Evolutionary conservation across 2,329 filamentous ascomycete genomes (phyloP).

Genomic region (Cordyceps farinosa): DNA sequence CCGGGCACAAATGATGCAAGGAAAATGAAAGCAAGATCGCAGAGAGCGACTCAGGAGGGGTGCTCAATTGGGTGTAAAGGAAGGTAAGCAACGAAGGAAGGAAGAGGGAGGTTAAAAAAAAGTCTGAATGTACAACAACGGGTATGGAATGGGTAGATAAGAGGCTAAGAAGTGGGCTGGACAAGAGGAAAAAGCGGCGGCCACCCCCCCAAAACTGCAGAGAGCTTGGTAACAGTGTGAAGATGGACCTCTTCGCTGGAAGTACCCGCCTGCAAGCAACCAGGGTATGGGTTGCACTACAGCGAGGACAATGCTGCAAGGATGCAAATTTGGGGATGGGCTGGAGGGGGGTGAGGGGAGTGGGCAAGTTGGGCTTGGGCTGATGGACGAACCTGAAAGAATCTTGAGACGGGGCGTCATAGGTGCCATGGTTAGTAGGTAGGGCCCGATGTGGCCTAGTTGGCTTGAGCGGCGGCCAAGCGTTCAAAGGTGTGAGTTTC

Average conservation of each 20-base stretch:
- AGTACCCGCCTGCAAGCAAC: slow-evolving; percentile 16
- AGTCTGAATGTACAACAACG: not conserved
- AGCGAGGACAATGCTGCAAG: slow-evolving; percentile 12
- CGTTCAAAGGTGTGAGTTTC: slow-evolving; percentile 9
- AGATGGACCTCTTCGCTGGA: not conserved
- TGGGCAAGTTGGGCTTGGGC: slow-evolving; percentile 11
- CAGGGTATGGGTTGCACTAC: slow-evolving; percentile 6
- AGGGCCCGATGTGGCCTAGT: slow-evolving; percentile 37
- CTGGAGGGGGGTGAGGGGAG: slow-evolving; percentile 12
- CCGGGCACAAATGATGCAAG: slow-evolving; percentile 3
- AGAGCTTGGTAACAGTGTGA: slow-evolving; percentile 4
- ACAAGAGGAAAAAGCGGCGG: not conserved
- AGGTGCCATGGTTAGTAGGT: slow-evolving; percentile 52
- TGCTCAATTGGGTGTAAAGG: slow-evolving; percentile 17
- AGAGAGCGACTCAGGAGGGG: slow-evolving; percentile 14
- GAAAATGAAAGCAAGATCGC: slow-evolving; percentile 7
- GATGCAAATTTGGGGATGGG: slow-evolving; percentile 3
- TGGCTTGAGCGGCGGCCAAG: slow-evolving; percentile 16
- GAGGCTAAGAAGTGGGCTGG: slow-evolving; percentile 15
- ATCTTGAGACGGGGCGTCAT: slow-evolving; percentile 57
- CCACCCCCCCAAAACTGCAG: not conserved
- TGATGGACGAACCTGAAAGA: slow-evolving; percentile 54
- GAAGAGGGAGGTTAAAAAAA: slow-evolving; percentile 3
- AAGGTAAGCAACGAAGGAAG: not conserved
- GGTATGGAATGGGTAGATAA: slow-evolving; percentile 9